Conservation (phyloP, 2,329 filamentous ascomycete genomes). For the Epichloe brachyelytri region DNA sequence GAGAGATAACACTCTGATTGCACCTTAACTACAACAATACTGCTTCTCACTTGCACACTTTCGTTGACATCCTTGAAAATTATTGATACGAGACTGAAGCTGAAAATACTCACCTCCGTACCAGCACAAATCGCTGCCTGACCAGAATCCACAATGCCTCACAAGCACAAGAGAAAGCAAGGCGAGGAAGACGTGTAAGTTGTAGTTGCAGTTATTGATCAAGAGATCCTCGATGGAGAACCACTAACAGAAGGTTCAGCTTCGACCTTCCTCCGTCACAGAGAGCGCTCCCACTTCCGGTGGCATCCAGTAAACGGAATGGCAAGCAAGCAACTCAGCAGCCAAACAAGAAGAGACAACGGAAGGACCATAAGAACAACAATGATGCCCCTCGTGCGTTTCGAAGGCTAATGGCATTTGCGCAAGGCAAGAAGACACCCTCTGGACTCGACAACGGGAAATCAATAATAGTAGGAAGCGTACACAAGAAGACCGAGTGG, state of each 20-base stretch:
- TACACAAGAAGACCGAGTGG: slow-evolving; percentile 13
- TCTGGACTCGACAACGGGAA: slow-evolving; percentile 59
- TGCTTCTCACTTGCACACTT: neutral
- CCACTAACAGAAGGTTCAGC: slow-evolving; percentile 18
- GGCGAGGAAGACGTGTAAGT: slow-evolving; percentile 42
- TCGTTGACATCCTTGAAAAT: neutral
- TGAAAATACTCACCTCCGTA: neutral
- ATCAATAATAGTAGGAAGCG: slow-evolving; percentile 11
- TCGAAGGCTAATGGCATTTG: slow-evolving; percentile 67
- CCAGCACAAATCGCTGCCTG: slow-evolving; percentile 5
- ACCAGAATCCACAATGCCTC: slow-evolving; percentile 48
- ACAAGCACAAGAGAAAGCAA: slow-evolving; percentile 66
- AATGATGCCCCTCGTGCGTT: slow-evolving; percentile 88
- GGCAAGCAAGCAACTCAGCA: slow-evolving; percentile 20
- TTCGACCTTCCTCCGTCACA: slow-evolving; percentile 38
- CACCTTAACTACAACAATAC: neutral
- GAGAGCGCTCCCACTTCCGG: slow-evolving; percentile 37
- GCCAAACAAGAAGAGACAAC: slow-evolving; percentile 29
- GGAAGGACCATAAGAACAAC: slow-evolving; percentile 32
- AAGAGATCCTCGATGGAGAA: neutral
- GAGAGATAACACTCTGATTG: neutral
- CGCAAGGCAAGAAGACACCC: slow-evolving; percentile 44
- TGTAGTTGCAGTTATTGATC: neutral
- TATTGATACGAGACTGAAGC: neutral
- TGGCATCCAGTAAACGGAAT: slow-evolving; percentile 20